Percentiles rank a stretch among this genome's conserved stretches.
Evolutionary conservation across 768 basidiomycete genomes (phyloP).

Genomic region (Pulveroboletus sp.): DNA sequence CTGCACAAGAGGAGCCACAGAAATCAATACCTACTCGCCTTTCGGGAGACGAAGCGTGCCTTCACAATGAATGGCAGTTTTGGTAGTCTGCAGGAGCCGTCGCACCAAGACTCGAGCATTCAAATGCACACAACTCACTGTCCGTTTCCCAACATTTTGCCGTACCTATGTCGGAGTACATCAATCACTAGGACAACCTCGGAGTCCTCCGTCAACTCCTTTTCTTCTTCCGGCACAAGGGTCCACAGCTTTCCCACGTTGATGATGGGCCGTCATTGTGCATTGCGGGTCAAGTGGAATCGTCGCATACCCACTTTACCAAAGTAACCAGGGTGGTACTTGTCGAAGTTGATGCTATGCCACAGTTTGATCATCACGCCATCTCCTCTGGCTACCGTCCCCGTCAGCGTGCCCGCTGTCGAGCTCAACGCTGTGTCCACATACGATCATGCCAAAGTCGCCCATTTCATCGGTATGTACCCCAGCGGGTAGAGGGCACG

Average conservation of each 20-base stretch:
- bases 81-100: slow-evolving; percentile 56
- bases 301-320: slow-evolving; percentile 99
- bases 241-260: slow-evolving; percentile 98
- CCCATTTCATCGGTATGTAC: slow-evolving; percentile 59
- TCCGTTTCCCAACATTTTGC: slow-evolving; percentile 96
- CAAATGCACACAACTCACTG: slow-evolving; percentile 44
- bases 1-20: slow-evolving; percentile 12
- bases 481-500: neutral
- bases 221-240: slow-evolving; percentile 84
- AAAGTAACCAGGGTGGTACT: slow-evolving; percentile 99
- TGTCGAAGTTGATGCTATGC: slow-evolving; percentile 90
- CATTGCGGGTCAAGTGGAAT: slow-evolving; percentile 93
- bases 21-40: slow-evolving; percentile 62
- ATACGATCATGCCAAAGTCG: slow-evolving; percentile 57
- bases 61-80: slow-evolving; percentile 96
- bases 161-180: slow-evolving; percentile 78
- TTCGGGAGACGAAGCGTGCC: slow-evolving; percentile 90
- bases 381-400: slow-evolving; percentile 8
- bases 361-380: no score
- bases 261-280: slow-evolving; percentile 91
- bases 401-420: slow-evolving; percentile 6
- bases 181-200: slow-evolving; percentile 95
- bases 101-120: neutral
- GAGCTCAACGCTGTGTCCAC: slow-evolving; percentile 25
- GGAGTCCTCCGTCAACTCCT: slow-evolving; percentile 68